Base-by-base conservation (phyloP, 768 basidiomycete species). In the Naganishia onofrii region DNA sequence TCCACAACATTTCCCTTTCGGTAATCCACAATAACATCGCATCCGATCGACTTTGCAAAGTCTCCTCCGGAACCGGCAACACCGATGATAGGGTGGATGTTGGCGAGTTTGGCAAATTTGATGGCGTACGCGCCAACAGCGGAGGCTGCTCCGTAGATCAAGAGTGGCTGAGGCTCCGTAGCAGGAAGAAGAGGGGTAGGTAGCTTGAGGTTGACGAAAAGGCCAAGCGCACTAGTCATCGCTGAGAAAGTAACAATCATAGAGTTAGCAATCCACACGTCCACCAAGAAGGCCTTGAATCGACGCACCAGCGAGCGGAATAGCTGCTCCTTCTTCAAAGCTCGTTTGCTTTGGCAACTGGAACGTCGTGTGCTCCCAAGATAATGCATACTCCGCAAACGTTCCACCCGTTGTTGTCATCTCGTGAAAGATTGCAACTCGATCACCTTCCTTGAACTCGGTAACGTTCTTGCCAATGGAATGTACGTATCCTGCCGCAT, bases 361-460 rank as follows among this genome's bases (percentile, higher is more conserved):
- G 51, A 71, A 71, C 26, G 67, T 66, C 32, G 57, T 67, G 21
- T 64, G 60, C 36, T 68, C 53, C 46, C 48, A 53, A 32, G 60
- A 67, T 12, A 71, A 29, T 3, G 51, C 67, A 53, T 63, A 71
- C 44, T 71, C 67, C 2, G 71, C 71, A 57, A 63, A 71, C 21
- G 66, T 53, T 12, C 71, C 71, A 48, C 63, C 56, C 23, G 4
- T 12, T 13, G 1, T 19, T 21, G 48, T 54, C 71, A 72, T 72
- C 48, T 69, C 67, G 52, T 72, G 71, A 55, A 72, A 72, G 44
- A 68, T 68, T 15, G 71, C 71, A 2, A 72, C 71, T 26, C 71
- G 56, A 34, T 72, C 71, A 2, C 71, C 71, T 21, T 44, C 9
- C 46, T 66, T 68, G 71, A 72, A 72, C 26, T 70, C 69, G 7